Conservation (phyloP, 1,284 basidiomycete species). For the Leccinum pachyderme region DNA sequence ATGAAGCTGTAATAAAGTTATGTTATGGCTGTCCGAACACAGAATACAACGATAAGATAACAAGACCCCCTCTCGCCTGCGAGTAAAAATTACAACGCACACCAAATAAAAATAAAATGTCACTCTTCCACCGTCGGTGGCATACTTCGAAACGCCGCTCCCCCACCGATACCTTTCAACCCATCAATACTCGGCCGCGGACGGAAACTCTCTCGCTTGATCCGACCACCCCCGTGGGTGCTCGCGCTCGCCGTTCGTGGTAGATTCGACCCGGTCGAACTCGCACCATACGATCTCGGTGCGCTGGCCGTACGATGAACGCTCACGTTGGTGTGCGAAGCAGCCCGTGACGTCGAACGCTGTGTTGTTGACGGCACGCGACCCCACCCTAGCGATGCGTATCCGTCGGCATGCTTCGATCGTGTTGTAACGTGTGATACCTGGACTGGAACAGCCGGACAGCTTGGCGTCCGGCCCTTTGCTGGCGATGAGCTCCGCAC, state of each 20-base stretch:
- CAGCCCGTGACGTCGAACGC: constrained; percentile 27
- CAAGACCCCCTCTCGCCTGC: constrained; percentile 22
- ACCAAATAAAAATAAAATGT: not conserved
- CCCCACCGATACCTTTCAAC: constrained; percentile 18
- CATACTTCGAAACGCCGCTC: constrained; percentile 24
- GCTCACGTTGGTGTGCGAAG: constrained; percentile 14
- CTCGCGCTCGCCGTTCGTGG: constrained; percentile 21
- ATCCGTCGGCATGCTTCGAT: constrained; percentile 28
- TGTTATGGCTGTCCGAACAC: not conserved
- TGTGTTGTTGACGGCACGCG: constrained; percentile 27
- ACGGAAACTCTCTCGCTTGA: constrained; percentile 69
- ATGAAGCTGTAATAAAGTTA: not conserved
- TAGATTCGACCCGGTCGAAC: constrained; percentile 28
- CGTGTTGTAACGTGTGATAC: constrained; percentile 20
- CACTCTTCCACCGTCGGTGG: constrained; percentile 29
- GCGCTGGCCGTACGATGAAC: constrained; percentile 10
- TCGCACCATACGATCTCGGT: constrained; percentile 16
- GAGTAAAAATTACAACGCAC: constrained; percentile 10
- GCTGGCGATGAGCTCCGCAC: constrained; percentile 24
- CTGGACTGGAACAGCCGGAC: constrained; percentile 14
- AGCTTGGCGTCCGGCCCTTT: constrained; percentile 30
- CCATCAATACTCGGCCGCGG: constrained; percentile 67
- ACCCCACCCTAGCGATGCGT: constrained; percentile 31
- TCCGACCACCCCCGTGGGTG: constrained; percentile 44
- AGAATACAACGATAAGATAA: constrained; percentile 15